Base-by-base conservation (phyloP, 257 asterid species). In the Solanum tarapatanum region DNA sequence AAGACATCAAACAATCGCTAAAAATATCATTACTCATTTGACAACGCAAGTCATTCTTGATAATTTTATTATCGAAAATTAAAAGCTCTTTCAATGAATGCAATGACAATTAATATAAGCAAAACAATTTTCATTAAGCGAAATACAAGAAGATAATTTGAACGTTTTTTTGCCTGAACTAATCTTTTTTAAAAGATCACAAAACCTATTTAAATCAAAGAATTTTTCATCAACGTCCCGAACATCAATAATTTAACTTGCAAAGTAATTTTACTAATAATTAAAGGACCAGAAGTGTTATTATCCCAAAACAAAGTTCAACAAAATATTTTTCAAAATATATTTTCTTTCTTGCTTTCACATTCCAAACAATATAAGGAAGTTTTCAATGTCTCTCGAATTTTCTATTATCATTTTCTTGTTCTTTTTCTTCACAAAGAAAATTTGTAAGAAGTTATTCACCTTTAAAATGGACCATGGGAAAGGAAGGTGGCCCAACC, bases 21-120 rank as follows among this genome's bases (percentile, higher is more conserved):
- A 58, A 19, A 55, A 19, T 2, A 58, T 58, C 24, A 7, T 58
- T 19, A 19, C 26, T 58, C 66, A 1, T 58, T 58, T 58, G 66
- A 19, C 2, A 19, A 0, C 0, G 11, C 1, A 1, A 21, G 26
- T 58, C 11, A 58, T 21, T 58, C 11, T 58, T 21, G 4, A 58
- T 19, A 58, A 21, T 19, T 58, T 21, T 0, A 58, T 1, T 3
- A 2, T 19, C 24, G 0, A 21, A 58, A 55, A 7, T 55, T 3
- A 19, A 55, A 19, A 58, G 24, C 11, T 58, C 0, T 19, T 58
- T 19, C 24, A 58, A 19, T 19, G 4, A 7, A 19, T 58, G 0
- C 2, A 58, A 0, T 58, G 11, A 1, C 66, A 58, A 58, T 58
- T 19, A 19, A 58, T 19, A 58, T 1, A 58, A 58, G 66, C 66